Percentiles rank a stretch among this genome's conserved stretches.
Conservation (phyloP, 306 rosid genomes). For the Cotoneaster glaucophyllus region DNA sequence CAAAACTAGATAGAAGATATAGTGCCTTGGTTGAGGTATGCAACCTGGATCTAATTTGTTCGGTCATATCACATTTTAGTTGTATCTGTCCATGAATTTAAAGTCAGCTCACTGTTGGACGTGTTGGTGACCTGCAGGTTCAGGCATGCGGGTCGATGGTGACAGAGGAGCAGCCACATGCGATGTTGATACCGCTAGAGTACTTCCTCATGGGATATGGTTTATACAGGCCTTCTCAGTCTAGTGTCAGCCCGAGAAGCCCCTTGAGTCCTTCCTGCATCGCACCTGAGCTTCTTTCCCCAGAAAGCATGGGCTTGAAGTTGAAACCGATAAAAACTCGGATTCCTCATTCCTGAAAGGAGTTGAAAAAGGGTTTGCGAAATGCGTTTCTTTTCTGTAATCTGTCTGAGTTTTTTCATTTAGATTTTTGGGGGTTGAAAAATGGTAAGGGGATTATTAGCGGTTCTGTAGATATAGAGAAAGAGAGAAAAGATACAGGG, state of each 20-base stretch:
- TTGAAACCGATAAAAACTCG: slow-evolving; percentile 90
- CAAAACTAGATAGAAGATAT: slow-evolving; percentile 74
- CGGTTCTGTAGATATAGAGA: slow-evolving; percentile 50
- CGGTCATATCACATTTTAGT: background rate
- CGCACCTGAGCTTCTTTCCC: slow-evolving; percentile 87
- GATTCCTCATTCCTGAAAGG: slow-evolving; percentile 32
- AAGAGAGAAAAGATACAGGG: slow-evolving; percentile 30
- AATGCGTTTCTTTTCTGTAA: slow-evolving; percentile 4
- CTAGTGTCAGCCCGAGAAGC: slow-evolving; percentile 85
- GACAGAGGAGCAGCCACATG: slow-evolving; percentile 98
- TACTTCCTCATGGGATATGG: slow-evolving; percentile 94
- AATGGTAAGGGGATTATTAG: slow-evolving; percentile 7
- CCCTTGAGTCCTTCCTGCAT: slow-evolving; percentile 92
- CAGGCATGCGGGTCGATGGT: slow-evolving; percentile 96
- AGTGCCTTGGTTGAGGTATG: slow-evolving; percentile 92
- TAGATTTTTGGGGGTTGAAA: slow-evolving; percentile 21
- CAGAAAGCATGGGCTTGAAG: slow-evolving; percentile 99
- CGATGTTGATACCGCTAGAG: slow-evolving; percentile 92
- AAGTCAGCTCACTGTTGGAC: slow-evolving; percentile 4
- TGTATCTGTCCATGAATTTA: background rate
- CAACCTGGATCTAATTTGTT: slow-evolving; percentile 1
- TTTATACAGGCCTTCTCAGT: slow-evolving; percentile 60
- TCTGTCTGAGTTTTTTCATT: slow-evolving; percentile 21
- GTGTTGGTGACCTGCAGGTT: slow-evolving; percentile 52
- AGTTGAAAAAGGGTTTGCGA: slow-evolving; percentile 10